Evolutionary conservation across 1,284 basidiomycete genomes (phyloP), one percentile per base, ranked within the genome.

Genomic region (Pisolithus thermaeus): DNA sequence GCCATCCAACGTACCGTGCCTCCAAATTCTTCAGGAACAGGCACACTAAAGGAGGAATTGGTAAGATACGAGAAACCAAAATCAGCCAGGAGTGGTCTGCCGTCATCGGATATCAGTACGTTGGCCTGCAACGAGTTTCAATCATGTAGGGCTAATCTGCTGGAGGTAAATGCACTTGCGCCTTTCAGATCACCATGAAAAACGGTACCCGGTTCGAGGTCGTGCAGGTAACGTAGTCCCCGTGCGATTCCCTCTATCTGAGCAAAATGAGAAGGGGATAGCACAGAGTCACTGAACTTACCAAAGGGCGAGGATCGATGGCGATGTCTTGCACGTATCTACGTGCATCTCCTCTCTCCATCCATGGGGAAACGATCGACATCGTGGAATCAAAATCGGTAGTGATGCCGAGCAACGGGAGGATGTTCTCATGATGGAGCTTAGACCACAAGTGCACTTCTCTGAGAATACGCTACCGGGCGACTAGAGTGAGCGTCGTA

Each of bases 161-260:
- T 14, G 4, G 7, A 0, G 22, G 4, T 3, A 36, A 22, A 20
- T 46, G 18, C 14, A 50, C 49, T n/a, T 35, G 37, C 42, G 7
- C 49, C 41, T 44, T 50, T 50, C 30, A 46, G 18, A 35, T 50
- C 41, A 1, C 42, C 42, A n/a, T 50, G 49, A 7, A 45, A 25
- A 7, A 50, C 27, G 9, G 25, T 7, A 37, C n/a, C 40, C n/a
- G 18, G 20, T 36, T 37, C 20, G 14, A 18, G 25, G 6, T 6
- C 32, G 36, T 50, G 49, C 18, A 50, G 23, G 25, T 46, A 50
- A 3, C 36, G 9, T 7, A 50, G 35, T 12, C 30, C 49, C 7
- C 32, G 7, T 2, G 49, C 49, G 8, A 50, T 36, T 8, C 40
- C 49, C 4, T 28, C 14, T 11, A 60, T 44, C 49, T 50, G 28